Percentiles rank a stretch among this genome's conserved stretches.
Evolutionary conservation across 208 protist genomes (phyloP).

Genomic region (Sergeia podlipaevii): DNA sequence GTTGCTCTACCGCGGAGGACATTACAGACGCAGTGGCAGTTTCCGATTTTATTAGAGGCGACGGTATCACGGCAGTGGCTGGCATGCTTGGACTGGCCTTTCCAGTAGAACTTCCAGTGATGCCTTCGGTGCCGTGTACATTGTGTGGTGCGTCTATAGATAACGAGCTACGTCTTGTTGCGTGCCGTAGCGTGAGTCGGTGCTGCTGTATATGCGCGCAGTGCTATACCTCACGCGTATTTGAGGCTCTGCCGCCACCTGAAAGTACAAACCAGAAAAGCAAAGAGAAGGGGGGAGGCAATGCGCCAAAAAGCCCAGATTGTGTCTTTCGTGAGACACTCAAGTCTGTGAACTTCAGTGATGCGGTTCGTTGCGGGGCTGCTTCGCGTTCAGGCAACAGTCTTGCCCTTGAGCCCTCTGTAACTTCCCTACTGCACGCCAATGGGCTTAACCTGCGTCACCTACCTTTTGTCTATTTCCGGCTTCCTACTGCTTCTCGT

Average conservation of each 20-base stretch:
- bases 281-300: no score
- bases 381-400: constrained; percentile 24
- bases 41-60: constrained; percentile 32
- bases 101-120: constrained; percentile 30
- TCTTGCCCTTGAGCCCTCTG: constrained; percentile 49
- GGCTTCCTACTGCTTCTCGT: constrained; percentile 36
- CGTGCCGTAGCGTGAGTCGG: constrained; percentile 30
- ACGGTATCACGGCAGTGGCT: constrained; percentile 51
- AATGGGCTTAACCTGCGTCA: constrained; percentile 71
- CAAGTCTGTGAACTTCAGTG: constrained; percentile 17
- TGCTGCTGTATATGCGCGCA: constrained; percentile 82
- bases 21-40: constrained; percentile 10
- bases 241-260: constrained; percentile 16
- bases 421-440: constrained; percentile 56
- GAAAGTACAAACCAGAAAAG: no score
- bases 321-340: no score
- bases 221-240: constrained; percentile 52
- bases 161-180: constrained; percentile 78
- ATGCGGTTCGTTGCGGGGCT: constrained; percentile 55
- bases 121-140: constrained; percentile 42
- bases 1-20: constrained; percentile 19
- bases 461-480: constrained; percentile 77
- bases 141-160: constrained; percentile 46
- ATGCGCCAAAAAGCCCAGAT: neutral
- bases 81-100: constrained; percentile 57